Conservation (phyloP, 139 green algal species). For the Micractinium sp. region DNA sequence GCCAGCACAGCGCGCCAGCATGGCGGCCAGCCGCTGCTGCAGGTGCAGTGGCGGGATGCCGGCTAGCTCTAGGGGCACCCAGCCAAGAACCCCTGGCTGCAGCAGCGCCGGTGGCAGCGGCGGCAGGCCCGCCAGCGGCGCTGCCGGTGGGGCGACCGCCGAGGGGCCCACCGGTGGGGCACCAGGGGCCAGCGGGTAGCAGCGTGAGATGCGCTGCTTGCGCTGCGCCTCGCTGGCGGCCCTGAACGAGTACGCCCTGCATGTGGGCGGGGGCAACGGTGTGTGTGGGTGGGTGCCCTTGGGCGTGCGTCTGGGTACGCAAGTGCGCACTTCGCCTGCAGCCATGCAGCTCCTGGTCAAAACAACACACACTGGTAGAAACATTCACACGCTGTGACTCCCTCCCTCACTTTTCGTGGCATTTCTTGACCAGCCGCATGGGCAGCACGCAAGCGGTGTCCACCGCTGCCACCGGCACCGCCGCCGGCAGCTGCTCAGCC, state of each 20-base stretch:
- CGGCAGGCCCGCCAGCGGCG: conserved; percentile 4
- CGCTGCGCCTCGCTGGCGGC: conserved; percentile 17
- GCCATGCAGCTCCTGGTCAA: too few species aligned
- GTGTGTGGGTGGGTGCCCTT: too few species aligned
- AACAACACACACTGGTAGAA: too few species aligned
- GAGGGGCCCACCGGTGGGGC: neutral
- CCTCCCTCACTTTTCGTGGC: conserved; percentile 24
- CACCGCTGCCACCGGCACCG: neutral
- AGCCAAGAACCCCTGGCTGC: neutral
- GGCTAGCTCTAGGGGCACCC: neutral
- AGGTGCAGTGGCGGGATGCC: neutral
- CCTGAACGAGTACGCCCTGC: conserved; percentile 22
- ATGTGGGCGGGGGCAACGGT: neutral
- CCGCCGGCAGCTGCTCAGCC: neutral
- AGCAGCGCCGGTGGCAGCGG: neutral
- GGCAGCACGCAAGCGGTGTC: conserved; percentile 28
- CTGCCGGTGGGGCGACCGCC: neutral
- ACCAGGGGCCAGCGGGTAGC: neutral
- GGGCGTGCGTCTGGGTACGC: neutral
- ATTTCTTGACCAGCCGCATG: conserved; percentile 29
- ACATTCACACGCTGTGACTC: too few species aligned
- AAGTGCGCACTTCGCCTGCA: too few species aligned
- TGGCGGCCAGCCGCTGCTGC: neutral
- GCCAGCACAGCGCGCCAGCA: conserved; percentile 7
- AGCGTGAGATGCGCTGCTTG: conserved; percentile 6